Conservation (phyloP, 1,284 basidiomycete species). For the Melampsora medusae region DNA sequence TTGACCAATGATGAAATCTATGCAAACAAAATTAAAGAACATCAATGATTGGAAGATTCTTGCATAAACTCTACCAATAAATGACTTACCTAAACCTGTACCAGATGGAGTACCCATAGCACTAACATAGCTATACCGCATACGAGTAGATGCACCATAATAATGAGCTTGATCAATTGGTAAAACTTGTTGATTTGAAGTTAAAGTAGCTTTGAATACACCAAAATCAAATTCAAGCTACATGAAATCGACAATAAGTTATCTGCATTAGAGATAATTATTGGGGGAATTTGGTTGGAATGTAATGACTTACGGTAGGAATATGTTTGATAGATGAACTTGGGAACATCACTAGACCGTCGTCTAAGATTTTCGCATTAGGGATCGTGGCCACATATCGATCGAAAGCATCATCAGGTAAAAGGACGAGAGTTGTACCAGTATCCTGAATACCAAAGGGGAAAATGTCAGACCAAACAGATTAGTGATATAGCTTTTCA, state of each 20-base stretch:
- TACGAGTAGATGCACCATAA: constrained; percentile 1
- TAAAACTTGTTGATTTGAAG: constrained; percentile 2
- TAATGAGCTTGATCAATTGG: neutral
- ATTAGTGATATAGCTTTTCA: neutral
- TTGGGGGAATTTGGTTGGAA: too few relatives aligned
- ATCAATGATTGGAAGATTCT: neutral
- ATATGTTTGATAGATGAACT: neutral
- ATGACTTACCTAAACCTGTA: neutral
- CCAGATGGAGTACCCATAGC: constrained; percentile 2
- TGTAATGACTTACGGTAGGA: neutral
- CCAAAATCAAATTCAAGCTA: neutral
- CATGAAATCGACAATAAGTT: too few relatives aligned
- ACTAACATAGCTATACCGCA: neutral
- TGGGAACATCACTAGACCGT: neutral
- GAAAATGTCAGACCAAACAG: too few relatives aligned
- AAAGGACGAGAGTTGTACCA: neutral
- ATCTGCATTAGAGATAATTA: too few relatives aligned
- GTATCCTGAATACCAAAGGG: neutral
- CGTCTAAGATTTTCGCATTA: neutral
- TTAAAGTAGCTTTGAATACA: neutral
- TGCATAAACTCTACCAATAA: neutral
- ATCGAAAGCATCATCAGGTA: neutral
- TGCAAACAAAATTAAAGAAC: neutral
- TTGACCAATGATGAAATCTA: neutral
- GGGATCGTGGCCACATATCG: neutral